phyloP scores from a whole-genome alignment of 148 eudicot species.

The Fagopyrum esculentum region DNA sequence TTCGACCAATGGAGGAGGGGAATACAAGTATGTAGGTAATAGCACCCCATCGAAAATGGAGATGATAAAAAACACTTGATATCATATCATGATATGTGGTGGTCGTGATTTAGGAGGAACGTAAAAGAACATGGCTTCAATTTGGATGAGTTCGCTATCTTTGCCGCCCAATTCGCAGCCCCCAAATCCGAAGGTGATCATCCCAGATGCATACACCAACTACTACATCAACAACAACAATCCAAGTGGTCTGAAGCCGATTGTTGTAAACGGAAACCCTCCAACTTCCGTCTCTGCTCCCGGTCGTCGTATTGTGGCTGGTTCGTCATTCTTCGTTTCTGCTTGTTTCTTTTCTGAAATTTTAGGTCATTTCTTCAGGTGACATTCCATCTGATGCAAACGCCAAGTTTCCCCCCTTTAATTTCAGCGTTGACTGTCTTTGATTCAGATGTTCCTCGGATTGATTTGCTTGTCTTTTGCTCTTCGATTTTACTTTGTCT shows the following conservation, averaged over 20 bases:
- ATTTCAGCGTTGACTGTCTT: not conserved
- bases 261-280: conserved; percentile 57
- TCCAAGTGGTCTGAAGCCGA: conserved; percentile 41
- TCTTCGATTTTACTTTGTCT: not conserved
- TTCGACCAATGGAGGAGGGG: not conserved
- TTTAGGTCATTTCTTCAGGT: not conserved
- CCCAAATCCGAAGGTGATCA: conserved; percentile 1
- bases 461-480: not conserved
- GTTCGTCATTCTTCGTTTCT: conserved; percentile 23
- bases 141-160: conserved; percentile 13
- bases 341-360: not conserved
- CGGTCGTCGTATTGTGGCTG: conserved; percentile 79
- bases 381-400: not conserved
- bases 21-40: not conserved
- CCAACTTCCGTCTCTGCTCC: conserved; percentile 85
- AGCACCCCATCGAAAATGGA: not conserved
- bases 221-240: not conserved
- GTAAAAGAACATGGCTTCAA: conserved; percentile 11
- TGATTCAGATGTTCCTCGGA: not conserved
- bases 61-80: not conserved
- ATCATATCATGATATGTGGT: not conserved
- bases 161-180: conserved; percentile 10
- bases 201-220: not conserved
- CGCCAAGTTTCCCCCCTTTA: not conserved
- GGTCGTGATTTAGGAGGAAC: conserved; percentile 2